A percentile compares a stretch with the other conserved stretches of the same genome.
Conservation (phyloP, 169 alveolate species). For the Cryptosporidium meleagridis region DNA sequence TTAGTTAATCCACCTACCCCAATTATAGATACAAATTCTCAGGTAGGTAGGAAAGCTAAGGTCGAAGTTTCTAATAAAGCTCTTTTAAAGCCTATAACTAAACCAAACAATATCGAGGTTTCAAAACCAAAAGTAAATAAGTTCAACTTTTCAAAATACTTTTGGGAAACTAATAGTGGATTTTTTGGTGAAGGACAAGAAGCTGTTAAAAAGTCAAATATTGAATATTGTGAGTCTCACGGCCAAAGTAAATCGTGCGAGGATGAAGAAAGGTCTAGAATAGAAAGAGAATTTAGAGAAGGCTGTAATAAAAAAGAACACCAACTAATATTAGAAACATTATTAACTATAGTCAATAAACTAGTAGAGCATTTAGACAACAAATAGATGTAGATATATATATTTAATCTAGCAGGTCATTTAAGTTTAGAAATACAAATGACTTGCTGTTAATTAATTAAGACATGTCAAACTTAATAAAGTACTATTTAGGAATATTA, state of each 20-base stretch:
- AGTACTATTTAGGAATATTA: not conserved
- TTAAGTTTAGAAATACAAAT: not conserved
- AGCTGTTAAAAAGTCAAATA: not conserved
- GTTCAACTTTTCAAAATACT: slow-evolving; percentile 3
- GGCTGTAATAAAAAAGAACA: slow-evolving; percentile 11
- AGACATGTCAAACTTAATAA: not conserved
- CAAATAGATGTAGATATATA: not conserved
- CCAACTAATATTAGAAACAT: slow-evolving; percentile 28
- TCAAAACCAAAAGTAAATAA: not conserved
- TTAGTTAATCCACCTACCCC: not conserved
- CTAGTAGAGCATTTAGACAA: slow-evolving; percentile 13
- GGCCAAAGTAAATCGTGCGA: not conserved
- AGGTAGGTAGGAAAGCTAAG: not conserved
- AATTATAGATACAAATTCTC: not conserved
- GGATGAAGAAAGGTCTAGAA: not conserved
- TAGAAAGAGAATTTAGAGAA: not conserved
- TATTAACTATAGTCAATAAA: slow-evolving; percentile 9
- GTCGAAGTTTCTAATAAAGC: not conserved
- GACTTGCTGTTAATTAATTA: not conserved
- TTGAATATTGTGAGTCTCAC: not conserved
- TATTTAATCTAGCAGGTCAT: not conserved
- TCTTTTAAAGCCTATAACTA: not conserved
- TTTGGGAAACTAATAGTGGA: slow-evolving; percentile 6
- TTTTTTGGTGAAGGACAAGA: slow-evolving; percentile 33
- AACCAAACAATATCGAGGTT: not conserved